These are phyloP conservation scores for Starmera stellimalicola DNA, from an alignment of 1,139 yeast species.

Conservation along the genomic window DNA sequence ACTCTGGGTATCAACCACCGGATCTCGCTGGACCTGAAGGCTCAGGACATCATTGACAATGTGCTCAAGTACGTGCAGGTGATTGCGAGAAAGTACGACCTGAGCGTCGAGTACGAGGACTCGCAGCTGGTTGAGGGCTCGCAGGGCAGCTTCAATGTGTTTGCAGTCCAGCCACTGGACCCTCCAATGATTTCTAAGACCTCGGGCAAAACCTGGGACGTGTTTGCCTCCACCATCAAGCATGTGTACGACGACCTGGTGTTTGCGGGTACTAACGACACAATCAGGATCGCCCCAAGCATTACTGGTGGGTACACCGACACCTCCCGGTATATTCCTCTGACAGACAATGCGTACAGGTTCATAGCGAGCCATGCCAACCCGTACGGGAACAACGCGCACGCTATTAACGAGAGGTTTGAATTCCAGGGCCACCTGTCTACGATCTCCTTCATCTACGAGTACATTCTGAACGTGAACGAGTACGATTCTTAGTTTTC, in stretches of 20 bases:
- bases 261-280: constrained; percentile 19
- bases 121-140: constrained; percentile 21
- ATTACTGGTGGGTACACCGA: constrained; percentile 56
- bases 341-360: constrained; percentile 48
- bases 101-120: constrained; percentile 33
- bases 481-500: constrained; percentile 6
- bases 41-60: constrained; percentile 30
- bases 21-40: constrained; percentile 42
- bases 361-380: constrained; percentile 29
- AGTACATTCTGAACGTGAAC: constrained; percentile 30
- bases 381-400: constrained; percentile 26
- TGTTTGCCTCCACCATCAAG: constrained; percentile 46
- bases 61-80: constrained; percentile 27
- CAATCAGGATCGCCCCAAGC: constrained; percentile 38
- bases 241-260: constrained; percentile 43
- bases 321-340: constrained; percentile 49
- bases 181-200: constrained; percentile 54
- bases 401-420: constrained; percentile 44
- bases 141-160: constrained; percentile 33
- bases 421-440: constrained; percentile 40
- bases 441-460: constrained; percentile 42
- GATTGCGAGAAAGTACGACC: constrained; percentile 35
- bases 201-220: constrained; percentile 40
- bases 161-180: constrained; percentile 29
- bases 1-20: constrained; percentile 48